These are phyloP conservation scores for Thraustochytrium striatum DNA, from an alignment of 352 stramenopile genomes.

Conservation along the genomic window DNA sequence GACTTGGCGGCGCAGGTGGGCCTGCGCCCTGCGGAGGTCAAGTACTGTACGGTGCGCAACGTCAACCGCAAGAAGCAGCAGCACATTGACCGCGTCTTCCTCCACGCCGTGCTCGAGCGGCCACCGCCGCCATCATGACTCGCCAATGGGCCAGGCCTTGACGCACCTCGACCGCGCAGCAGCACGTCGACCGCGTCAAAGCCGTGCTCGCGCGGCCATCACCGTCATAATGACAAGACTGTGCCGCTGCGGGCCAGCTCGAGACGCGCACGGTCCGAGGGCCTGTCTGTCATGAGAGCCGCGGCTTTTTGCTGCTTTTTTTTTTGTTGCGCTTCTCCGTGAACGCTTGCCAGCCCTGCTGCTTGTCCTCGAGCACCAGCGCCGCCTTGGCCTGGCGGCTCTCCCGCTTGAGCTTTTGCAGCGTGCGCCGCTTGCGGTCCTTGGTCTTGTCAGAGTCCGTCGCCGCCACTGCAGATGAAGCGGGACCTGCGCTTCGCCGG, in stretches of 20 bases:
- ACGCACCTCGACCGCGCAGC: too few species aligned
- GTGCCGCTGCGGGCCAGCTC: too few species aligned
- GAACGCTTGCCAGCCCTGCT: conserved; percentile 29
- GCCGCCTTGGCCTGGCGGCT: conserved; percentile 24
- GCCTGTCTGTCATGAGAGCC: neutral
- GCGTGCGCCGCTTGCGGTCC: neutral
- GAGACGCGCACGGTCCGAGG: too few species aligned
- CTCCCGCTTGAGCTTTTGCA: conserved; percentile 18
- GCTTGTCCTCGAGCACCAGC: conserved; percentile 26
- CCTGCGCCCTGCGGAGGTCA: neutral
- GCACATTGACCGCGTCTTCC: conserved; percentile 35
- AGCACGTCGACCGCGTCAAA: too few species aligned
- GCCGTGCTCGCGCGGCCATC: too few species aligned
- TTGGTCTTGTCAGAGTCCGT: conserved; percentile 4
- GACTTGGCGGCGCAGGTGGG: neutral
- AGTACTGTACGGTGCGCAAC: conserved; percentile 28
- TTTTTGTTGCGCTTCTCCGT: conserved; percentile 2
- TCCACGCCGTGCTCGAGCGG: neutral
- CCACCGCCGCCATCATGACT: too few species aligned
- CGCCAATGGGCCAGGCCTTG: too few species aligned
- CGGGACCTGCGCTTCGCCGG: neutral
- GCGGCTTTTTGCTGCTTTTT: neutral
- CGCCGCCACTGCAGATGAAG: too few species aligned
- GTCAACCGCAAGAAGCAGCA: conserved; percentile 31
- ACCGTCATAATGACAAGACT: too few species aligned